Base-by-base conservation (phyloP, 768 basidiomycete genomes). In the Panaeolus cyanescens region DNA sequence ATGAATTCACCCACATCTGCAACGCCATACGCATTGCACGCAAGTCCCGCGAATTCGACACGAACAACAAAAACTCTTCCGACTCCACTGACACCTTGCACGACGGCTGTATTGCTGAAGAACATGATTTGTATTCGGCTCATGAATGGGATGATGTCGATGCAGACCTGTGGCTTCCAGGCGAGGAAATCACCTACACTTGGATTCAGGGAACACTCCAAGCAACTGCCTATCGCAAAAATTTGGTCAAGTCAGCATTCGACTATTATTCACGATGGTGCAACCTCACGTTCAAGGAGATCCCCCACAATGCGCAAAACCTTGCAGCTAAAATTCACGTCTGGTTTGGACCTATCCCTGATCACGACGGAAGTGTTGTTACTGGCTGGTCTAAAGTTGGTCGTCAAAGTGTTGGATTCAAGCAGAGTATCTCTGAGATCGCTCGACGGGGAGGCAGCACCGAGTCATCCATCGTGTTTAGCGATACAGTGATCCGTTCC, bases 81-180 rank as follows among this genome's bases (percentile, higher is more conserved):
- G n/a, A n/a, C n/a, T n/a, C n/a, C n/a, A n/a, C n/a, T n/a, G 25
- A 30, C 34, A n/a, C 37, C 13, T 50, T 28, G 9, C 33, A 31
- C 3, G 31, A 45, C 32, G 42, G 31, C 19, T 54, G 42, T 15
- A 30, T 59, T 19, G 42, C 58, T 4, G 50, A 54, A 25, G 22
- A 39, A 3, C 19, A 34, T 13, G 20, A n/a, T n/a, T n/a, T n/a
- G n/a, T n/a, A n/a, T n/a, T n/a, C n/a, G n/a, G n/a, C n/a, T n/a
- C n/a, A 30, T 50, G 20, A 20, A n/a, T n/a, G n/a, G n/a, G n/a
- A n/a, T n/a, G n/a, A n/a, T n/a, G n/a, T n/a, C n/a, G n/a, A n/a
- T n/a, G n/a, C n/a, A n/a, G 20, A 60, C 5, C 40, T 64, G 2
- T 64, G 62, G 62, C 37, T 53, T 32, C 62, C 62, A 1, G 62